Evolutionary conservation across 2,329 filamentous ascomycete species (phyloP).

Genomic region (Exophiala mesophila): DNA sequence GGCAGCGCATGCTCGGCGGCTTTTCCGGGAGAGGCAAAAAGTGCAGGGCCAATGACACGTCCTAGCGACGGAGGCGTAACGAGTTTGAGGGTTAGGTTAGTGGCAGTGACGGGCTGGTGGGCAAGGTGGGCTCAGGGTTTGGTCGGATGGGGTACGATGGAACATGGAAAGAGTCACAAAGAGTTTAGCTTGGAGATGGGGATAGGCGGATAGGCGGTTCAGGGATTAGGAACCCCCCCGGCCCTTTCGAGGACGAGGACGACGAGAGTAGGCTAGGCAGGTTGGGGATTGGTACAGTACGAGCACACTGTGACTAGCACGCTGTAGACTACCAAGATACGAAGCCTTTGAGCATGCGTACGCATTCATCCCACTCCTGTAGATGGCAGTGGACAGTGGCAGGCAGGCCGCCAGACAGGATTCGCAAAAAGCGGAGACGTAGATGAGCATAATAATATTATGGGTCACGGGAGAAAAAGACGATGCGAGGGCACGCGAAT

Average conservation of each 20-base stretch:
- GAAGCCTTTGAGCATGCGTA: no score
- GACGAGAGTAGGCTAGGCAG: constrained; percentile 18
- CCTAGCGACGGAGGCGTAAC: background rate
- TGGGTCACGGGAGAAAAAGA: no score
- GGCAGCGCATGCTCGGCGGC: constrained; percentile 17
- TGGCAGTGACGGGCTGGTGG: constrained; percentile 23
- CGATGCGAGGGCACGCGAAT: background rate
- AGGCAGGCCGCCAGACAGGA: no score
- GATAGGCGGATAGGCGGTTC: constrained; percentile 2
- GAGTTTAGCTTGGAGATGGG: background rate
- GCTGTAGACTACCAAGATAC: no score
- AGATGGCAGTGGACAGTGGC: no score
- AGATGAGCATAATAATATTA: no score
- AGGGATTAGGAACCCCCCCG: background rate
- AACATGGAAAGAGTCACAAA: no score
- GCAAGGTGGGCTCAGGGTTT: constrained; percentile 1
- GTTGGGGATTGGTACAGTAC: no score
- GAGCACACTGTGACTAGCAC: no score
- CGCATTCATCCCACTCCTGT: no score
- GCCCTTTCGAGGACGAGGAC: constrained; percentile 1
- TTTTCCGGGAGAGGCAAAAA: constrained; percentile 12
- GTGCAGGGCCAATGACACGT: constrained; percentile 6
- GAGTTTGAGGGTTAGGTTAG: constrained; percentile 17
- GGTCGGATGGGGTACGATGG: no score
- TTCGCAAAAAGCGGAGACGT: no score